Conservation (phyloP, 495 filamentous ascomycete genomes). For the Thermothielavioides terrestris region DNA sequence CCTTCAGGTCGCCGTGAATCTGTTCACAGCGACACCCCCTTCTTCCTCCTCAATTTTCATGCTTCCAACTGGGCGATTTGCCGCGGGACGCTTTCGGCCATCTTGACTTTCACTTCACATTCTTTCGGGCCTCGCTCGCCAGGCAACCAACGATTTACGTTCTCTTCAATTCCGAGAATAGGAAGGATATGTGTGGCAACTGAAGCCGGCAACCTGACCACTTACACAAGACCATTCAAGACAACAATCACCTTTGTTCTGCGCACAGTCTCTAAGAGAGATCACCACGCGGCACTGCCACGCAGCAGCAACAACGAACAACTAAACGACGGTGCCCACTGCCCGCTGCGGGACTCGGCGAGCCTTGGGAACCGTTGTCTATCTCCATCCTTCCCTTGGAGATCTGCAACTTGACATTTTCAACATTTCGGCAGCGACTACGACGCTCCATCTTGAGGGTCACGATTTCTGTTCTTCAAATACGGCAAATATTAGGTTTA, state of each 20-base stretch:
- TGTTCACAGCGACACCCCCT: neutral
- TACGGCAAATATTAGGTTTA: neutral
- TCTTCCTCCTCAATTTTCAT: too few species aligned
- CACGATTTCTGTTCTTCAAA: neutral
- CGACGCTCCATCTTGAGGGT: neutral
- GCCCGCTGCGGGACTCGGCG: conserved; percentile 4
- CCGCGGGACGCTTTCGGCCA: conserved; percentile 1
- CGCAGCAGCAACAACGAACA: neutral
- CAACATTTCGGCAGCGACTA: conserved; percentile 1
- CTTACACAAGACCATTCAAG: neutral
- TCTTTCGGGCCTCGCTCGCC: neutral
- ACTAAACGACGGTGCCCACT: neutral
- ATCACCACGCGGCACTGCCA: neutral
- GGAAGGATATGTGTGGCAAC: neutral
- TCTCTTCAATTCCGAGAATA: neutral
- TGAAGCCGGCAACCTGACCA: neutral
- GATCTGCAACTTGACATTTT: neutral
- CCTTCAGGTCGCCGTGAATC: neutral
- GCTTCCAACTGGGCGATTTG: neutral
- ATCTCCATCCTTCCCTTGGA: neutral
- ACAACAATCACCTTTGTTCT: neutral
- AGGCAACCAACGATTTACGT: neutral
- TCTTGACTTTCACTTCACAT: too few species aligned
- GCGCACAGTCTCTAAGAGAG: neutral
- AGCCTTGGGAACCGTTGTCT: neutral